phyloP scores from a whole-genome alignment of 768 basidiomycete genomes.

The Ramaria rubella region DNA sequence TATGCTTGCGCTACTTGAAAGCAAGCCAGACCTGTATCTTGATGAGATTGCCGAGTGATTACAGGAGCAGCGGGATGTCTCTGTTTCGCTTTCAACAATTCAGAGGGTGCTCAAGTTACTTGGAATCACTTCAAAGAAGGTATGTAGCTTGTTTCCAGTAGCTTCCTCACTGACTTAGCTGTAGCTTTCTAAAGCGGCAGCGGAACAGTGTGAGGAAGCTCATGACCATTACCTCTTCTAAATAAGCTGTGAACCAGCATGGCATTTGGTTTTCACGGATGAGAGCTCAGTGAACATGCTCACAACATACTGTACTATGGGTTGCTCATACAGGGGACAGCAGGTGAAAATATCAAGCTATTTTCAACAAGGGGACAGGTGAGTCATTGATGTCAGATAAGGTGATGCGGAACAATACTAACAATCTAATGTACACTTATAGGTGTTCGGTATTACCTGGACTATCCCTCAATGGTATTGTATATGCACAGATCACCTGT shows the following conservation, averaged over 20 bases:
- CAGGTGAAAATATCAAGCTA: neutral
- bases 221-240: neutral
- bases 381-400: neutral
- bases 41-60: neutral
- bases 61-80: neutral
- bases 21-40: neutral
- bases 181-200: neutral
- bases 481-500: constrained; percentile 24
- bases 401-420: neutral
- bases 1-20: neutral
- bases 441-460: constrained; percentile 34
- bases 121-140: neutral
- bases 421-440: neutral
- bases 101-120: neutral
- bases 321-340: neutral
- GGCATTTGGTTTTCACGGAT: neutral
- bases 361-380: constrained; percentile 4
- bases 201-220: neutral
- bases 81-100: neutral
- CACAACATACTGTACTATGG: constrained; percentile 6
- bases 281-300: constrained; percentile 2
- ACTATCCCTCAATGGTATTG: constrained; percentile 29
- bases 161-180: neutral
- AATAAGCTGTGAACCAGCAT: neutral
- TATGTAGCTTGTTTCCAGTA: neutral